phyloP scores from a whole-genome alignment of 805 yeast genomes.

The Sugiyamaella smithiae region DNA sequence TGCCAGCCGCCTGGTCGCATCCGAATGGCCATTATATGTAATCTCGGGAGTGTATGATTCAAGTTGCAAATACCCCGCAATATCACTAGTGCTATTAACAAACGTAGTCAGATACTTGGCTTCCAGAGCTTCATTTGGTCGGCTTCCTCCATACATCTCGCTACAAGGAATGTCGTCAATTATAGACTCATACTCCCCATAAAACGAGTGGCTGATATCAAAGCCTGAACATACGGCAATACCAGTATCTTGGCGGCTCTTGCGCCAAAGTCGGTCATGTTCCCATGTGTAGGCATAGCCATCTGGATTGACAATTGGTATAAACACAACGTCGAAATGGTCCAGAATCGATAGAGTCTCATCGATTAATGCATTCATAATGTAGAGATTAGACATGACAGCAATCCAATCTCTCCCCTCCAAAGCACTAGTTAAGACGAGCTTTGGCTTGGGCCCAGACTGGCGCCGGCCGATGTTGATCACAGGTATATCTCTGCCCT shows the following conservation, averaged over 20 bases:
- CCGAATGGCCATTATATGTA: constrained; percentile 30
- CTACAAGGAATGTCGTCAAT: constrained; percentile 63
- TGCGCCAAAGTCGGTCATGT: constrained; percentile 80
- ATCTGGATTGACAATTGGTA: constrained; percentile 88
- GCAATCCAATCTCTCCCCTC: constrained; percentile 93
- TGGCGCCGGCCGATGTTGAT: constrained; percentile 49
- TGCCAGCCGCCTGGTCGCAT: neutral
- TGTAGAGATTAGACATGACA: constrained; percentile 63
- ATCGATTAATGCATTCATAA: constrained; percentile 39
- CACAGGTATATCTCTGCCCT: constrained; percentile 68
- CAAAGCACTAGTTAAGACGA: constrained; percentile 77
- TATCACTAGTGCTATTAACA: constrained; percentile 28
- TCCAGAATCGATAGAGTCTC: constrained; percentile 42
- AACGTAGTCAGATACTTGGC: constrained; percentile 32
- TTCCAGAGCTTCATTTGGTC: constrained; percentile 65
- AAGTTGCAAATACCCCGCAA: constrained; percentile 71
- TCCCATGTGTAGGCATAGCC: constrained; percentile 86
- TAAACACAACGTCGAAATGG: constrained; percentile 64
- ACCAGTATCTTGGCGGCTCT: constrained; percentile 75
- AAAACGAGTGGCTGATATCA: constrained; percentile 80
- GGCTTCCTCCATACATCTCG: constrained; percentile 78
- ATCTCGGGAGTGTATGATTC: constrained; percentile 86
- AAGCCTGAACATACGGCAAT: constrained; percentile 71
- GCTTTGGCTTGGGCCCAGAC: constrained; percentile 46
- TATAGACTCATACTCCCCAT: constrained; percentile 57